Conservation (phyloP, 257 asterid species). For the Solanum ossicruentum region DNA sequence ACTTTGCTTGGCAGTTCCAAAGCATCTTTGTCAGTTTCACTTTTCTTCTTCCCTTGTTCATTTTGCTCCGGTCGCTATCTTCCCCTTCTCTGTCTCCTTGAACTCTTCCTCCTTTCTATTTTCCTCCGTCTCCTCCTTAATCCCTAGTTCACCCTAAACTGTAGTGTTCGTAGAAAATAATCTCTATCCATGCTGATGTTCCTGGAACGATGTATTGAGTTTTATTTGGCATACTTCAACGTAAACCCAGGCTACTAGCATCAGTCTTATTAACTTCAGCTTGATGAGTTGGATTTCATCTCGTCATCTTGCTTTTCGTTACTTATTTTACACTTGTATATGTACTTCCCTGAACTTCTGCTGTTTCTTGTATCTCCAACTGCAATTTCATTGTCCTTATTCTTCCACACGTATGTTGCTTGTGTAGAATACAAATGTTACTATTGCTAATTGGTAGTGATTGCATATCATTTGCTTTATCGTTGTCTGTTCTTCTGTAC, state of each 20-base stretch:
- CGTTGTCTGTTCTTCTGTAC: background rate
- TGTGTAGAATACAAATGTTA: background rate
- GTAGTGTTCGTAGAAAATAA: background rate
- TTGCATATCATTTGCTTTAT: background rate
- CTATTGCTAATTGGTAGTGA: background rate
- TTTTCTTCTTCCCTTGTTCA: background rate
- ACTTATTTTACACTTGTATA: background rate
- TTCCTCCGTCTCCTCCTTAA: background rate
- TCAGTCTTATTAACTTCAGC: background rate
- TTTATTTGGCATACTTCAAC: background rate
- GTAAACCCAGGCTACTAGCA: background rate
- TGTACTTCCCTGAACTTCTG: background rate
- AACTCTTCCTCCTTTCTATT: background rate
- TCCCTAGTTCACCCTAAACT: background rate
- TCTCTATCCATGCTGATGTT: background rate
- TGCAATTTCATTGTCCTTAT: background rate
- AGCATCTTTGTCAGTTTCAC: background rate
- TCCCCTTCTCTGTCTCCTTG: background rate
- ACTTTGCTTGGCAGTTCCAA: background rate
- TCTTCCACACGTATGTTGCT: background rate
- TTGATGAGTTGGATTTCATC: background rate
- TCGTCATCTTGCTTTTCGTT: background rate
- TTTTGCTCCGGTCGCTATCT: background rate
- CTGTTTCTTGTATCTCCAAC: background rate
- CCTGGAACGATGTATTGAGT: background rate